phyloP scores from a whole-genome alignment of 1,284 basidiomycete genomes.

The Takashimella tepidaria region DNA sequence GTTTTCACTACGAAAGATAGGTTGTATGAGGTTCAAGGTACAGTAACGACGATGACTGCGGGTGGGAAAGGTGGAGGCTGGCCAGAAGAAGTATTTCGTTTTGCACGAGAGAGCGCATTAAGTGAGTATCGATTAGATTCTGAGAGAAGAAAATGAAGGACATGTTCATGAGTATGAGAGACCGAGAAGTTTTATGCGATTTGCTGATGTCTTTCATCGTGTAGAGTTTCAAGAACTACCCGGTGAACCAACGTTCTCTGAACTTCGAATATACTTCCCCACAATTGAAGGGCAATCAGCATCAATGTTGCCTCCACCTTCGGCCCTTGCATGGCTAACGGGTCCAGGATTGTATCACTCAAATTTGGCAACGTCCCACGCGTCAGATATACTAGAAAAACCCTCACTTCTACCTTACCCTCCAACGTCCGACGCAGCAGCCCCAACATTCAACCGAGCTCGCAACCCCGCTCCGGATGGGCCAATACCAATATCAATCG shows the following conservation, averaged over 20 bases:
- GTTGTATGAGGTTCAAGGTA: constrained; percentile 84
- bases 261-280: constrained; percentile 67
- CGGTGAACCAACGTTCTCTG: constrained; percentile 65
- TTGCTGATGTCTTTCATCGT: constrained; percentile 16
- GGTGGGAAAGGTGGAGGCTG: constrained; percentile 59
- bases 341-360: constrained; percentile 84
- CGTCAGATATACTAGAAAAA: constrained; percentile 31
- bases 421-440: constrained; percentile 59
- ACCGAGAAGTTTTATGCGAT: not conserved
- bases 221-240: constrained; percentile 81
- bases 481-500: constrained; percentile 57
- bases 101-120: constrained; percentile 66
- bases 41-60: constrained; percentile 38
- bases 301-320: constrained; percentile 53
- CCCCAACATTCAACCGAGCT: constrained; percentile 52
- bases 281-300: constrained; percentile 60
- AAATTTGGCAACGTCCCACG: constrained; percentile 36
- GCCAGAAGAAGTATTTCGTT: constrained; percentile 66
- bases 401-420: constrained; percentile 53
- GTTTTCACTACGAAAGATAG: constrained; percentile 80
- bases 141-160: not conserved
- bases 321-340: constrained; percentile 80
- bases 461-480: constrained; percentile 38
- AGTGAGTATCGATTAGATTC: constrained; percentile 55
- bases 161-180: not conserved